Conservation (phyloP, 352 stramenopile species). For the Plasmopara muralis region DNA sequence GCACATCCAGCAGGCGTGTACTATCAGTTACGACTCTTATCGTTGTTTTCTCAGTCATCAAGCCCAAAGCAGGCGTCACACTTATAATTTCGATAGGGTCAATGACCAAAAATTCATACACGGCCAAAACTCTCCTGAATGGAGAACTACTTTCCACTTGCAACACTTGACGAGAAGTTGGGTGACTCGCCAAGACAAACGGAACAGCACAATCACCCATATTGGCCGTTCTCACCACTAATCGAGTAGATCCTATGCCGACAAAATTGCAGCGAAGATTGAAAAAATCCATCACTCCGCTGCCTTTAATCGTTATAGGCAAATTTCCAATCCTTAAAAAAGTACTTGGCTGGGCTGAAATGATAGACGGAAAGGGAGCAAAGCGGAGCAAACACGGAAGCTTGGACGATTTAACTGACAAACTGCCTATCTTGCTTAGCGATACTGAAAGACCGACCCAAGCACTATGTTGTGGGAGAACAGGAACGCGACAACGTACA, state of each 20-base stretch:
- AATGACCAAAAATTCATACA: slow-evolving; percentile 19
- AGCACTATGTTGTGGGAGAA: slow-evolving; percentile 12
- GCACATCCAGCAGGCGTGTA: slow-evolving; percentile 10
- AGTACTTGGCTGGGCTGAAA: slow-evolving; percentile 11
- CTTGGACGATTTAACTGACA: not conserved
- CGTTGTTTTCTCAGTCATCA: slow-evolving; percentile 15
- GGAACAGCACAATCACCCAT: slow-evolving; percentile 11
- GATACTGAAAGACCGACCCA: slow-evolving; percentile 31
- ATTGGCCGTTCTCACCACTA: slow-evolving; percentile 11
- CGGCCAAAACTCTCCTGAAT: slow-evolving; percentile 12
- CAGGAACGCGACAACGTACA: slow-evolving; percentile 24
- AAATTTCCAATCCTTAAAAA: slow-evolving; percentile 13
- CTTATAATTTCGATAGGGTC: slow-evolving; percentile 18
- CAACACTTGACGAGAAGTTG: slow-evolving; percentile 11
- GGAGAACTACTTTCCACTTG: slow-evolving; percentile 20
- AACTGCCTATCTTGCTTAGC: slow-evolving; percentile 4
- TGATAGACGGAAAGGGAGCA: slow-evolving; percentile 20
- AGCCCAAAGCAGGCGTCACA: slow-evolving; percentile 12
- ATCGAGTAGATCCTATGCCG: slow-evolving; percentile 12
- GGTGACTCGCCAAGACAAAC: slow-evolving; percentile 15
- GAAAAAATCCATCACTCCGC: slow-evolving; percentile 19
- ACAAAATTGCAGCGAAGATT: slow-evolving; percentile 25
- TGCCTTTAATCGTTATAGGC: slow-evolving; percentile 14
- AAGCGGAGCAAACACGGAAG: slow-evolving; percentile 27
- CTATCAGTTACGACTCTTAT: slow-evolving; percentile 23